Evolutionary conservation across 2,329 filamentous ascomycete genomes (phyloP), one percentile per base, ranked within the genome.

Genomic region (Truncatella angustata): DNA sequence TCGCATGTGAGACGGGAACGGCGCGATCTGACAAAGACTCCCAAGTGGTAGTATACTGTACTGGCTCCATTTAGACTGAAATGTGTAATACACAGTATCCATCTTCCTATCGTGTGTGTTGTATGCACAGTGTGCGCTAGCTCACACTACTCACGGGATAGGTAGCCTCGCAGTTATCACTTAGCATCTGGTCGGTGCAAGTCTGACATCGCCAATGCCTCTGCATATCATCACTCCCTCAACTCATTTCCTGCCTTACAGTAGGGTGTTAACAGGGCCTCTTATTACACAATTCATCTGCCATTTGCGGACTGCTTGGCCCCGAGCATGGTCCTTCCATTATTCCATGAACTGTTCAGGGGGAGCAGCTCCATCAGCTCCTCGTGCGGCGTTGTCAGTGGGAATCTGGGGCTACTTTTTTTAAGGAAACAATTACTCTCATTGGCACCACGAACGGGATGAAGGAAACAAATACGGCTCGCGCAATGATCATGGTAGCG

Each of bases 391-490:
- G n/a, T 40, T 44, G 20, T 5, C 21, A 20, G 20, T 14, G n/a
- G 20, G 23, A 28, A 24, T 24, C 21, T 28, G 12, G n/a, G 10
- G 21, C 24, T 40, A 21, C 20, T 21, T 21, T 34, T 28, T 46
- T 34, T 34, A 21, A 28, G 43, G 26, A 46, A 46, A 18, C 24
- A 46, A 21, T 32, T 46, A 26, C 30, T 46, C 10, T 26, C 40
- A 14, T n/a, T 44, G 20, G 12, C 14, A 14, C 12, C 21, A 26
- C 40, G 7, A 16, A 16, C 26, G 43, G 43, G 30, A 46, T 46
- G 26, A 24, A 28, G 43, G 28, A 46, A 46, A 46, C 43, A 46
- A 46, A 34, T 44, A 28, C 40, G 24, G 40, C 20, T 12, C 40
- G 16, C 40, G 40, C 40, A 44, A 21, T 44, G 40, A 44, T 30